These are phyloP conservation scores for Fusarium verrucosum DNA, from an alignment of 2,329 filamentous ascomycete species.

Conservation along the genomic window DNA sequence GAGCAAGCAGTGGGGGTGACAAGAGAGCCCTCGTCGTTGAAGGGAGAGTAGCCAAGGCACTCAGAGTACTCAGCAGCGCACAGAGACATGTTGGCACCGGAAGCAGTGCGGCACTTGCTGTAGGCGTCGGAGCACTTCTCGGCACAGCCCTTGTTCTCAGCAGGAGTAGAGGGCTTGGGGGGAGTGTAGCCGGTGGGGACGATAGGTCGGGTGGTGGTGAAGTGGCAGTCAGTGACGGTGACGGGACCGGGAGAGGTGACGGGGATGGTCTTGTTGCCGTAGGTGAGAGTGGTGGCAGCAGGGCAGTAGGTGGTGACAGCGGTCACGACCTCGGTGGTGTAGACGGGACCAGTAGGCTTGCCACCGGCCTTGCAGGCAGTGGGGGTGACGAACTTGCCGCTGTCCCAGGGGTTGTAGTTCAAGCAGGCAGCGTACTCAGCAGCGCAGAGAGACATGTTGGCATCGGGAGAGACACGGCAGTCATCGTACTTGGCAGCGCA, in stretches of 20 bases:
- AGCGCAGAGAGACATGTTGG: conserved; percentile 41
- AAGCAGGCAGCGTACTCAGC: conserved; percentile 40
- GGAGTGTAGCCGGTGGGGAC: conserved; percentile 33
- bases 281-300: conserved; percentile 44
- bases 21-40: conserved; percentile 15
- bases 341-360: conserved; percentile 33
- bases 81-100: conserved; percentile 1
- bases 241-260: conserved; percentile 33
- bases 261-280: conserved; percentile 46
- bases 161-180: conserved; percentile 25
- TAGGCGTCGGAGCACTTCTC: conserved; percentile 12
- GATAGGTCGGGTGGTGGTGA: conserved; percentile 14
- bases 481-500: conserved; percentile 29
- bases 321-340: conserved; percentile 29
- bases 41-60: conserved; percentile 20
- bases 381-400: conserved; percentile 21
- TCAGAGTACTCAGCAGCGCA: conserved; percentile 6
- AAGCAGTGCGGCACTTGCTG: background rate
- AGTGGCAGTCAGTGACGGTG: conserved; percentile 24
- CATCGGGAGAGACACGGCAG: conserved; percentile 30
- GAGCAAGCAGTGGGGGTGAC: conserved; percentile 35
- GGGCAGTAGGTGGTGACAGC: conserved; percentile 52
- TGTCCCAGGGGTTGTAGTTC: conserved; percentile 40
- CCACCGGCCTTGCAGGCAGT: conserved; percentile 60
- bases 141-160: conserved; percentile 21